phyloP scores from a whole-genome alignment of 139 green algal species.

The Spirogloea muscicola region DNA sequence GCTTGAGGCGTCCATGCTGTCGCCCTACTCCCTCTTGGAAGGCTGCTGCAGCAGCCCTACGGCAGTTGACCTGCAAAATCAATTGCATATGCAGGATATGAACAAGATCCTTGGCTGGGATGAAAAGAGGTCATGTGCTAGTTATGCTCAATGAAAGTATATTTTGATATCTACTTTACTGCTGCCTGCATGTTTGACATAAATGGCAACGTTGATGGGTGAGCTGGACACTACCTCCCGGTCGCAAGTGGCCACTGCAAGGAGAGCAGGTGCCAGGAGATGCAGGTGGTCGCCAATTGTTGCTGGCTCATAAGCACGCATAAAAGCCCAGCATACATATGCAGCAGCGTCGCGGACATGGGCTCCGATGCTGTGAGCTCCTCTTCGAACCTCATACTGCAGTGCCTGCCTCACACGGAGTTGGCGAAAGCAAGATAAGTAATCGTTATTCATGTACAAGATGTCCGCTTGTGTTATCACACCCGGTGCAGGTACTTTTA shows the following conservation, averaged over 20 bases:
- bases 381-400: constrained; percentile 85
- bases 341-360: constrained; percentile 91
- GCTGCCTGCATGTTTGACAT: too few species aligned
- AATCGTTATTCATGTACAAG: too few species aligned
- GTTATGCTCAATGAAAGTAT: too few species aligned
- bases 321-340: constrained; percentile 96
- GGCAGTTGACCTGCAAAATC: constrained; percentile 55
- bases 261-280: constrained; percentile 69
- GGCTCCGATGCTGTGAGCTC: constrained; percentile 81
- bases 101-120: too few species aligned
- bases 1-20: constrained; percentile 68
- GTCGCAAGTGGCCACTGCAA: constrained; percentile 85
- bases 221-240: constrained; percentile 73
- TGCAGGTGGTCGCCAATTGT: constrained; percentile 52
- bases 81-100: neutral
- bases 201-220: too few species aligned
- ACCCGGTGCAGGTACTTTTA: too few species aligned
- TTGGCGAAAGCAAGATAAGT: neutral
- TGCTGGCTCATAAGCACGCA: constrained; percentile 74
- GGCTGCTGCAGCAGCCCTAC: constrained; percentile 84
- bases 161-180: too few species aligned
- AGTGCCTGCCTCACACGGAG: constrained; percentile 60
- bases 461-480: too few species aligned
- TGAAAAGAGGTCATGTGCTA: too few species aligned
- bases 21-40: constrained; percentile 94